phyloP scores from a whole-genome alignment of 2,329 filamentous ascomycete genomes.

The Teratosphaeria epicoccoides region DNA sequence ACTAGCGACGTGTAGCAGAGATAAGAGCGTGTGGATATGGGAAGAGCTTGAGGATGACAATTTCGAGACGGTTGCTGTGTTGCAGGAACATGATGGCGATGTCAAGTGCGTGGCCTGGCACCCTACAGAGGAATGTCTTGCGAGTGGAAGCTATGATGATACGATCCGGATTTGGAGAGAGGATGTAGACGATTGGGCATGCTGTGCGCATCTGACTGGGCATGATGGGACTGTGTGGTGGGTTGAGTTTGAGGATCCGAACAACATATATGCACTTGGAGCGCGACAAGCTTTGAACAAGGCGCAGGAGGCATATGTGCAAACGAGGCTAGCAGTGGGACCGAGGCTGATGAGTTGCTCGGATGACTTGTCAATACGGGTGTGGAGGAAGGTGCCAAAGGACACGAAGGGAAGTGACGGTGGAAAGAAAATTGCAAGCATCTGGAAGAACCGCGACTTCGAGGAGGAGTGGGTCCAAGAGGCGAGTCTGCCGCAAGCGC shows the following conservation, averaged over 20 bases:
- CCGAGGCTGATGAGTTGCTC: constrained; percentile 70
- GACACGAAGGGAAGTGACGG: constrained; percentile 38
- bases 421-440: constrained; percentile 65
- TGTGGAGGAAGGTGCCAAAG: constrained; percentile 62
- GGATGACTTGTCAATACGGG: constrained; percentile 65
- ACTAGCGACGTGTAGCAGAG: constrained; percentile 79
- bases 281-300: constrained; percentile 19
- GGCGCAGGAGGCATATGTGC: constrained; percentile 26
- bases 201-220: constrained; percentile 68
- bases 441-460: constrained; percentile 61
- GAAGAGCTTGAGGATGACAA: constrained; percentile 92
- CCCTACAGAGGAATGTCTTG: constrained; percentile 66
- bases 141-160: constrained; percentile 89
- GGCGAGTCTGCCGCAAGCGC: constrained; percentile 59
- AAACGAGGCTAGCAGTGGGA: constrained; percentile 31
- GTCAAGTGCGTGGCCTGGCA: constrained; percentile 94
- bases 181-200: constrained; percentile 89
- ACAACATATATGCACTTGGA: constrained; percentile 20
- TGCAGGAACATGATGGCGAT: constrained; percentile 90
- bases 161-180: constrained; percentile 81
- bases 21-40: constrained; percentile 98
- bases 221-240: constrained; percentile 87
- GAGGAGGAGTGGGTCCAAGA: constrained; percentile 80
- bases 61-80: constrained; percentile 89
- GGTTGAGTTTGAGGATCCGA: constrained; percentile 52